phyloP scores from a whole-genome alignment of 176 grass and related monocot species.

The barley (Hordeum vulgare) region MorexV3_pseudomolecules_assembly NC_058520.1:10527230-10527729 shows the following conservation, averaged over 20 bases:
- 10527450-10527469: background rate
- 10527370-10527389: no score
- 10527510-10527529: background rate
- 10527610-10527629: conserved; percentile 14
- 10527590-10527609: conserved; percentile 27
- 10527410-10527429: background rate
- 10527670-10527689: conserved; percentile 35
- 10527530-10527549: background rate
- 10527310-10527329: no score
- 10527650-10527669: conserved; percentile 51
- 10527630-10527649: conserved; percentile 37
- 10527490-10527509: background rate
- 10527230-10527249: no score
- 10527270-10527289: no score
- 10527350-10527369: no score
- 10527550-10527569: background rate
- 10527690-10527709: background rate
- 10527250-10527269: no score
- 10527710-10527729: background rate
- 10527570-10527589: background rate
- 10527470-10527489: conserved; percentile 16
- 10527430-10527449: conserved; percentile 17
- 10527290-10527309: no score
- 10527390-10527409: no score
- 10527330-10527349: no score